These are phyloP conservation scores for Tricholoma terreum DNA, from an alignment of 768 basidiomycete genomes.

Conservation along the genomic window DNA sequence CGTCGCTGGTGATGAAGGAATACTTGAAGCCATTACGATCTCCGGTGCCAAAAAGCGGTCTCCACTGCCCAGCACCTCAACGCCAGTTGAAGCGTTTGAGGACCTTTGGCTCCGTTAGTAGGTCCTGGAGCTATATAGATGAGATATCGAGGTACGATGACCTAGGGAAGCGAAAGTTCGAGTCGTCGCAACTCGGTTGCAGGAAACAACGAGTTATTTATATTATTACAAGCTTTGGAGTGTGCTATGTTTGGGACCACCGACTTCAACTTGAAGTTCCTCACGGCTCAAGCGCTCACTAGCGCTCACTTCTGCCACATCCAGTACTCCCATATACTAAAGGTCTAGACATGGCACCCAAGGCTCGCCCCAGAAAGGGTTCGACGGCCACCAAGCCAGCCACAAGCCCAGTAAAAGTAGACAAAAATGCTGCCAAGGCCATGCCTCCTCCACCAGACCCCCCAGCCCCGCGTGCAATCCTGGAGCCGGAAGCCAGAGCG, in stretches of 20 bases:
- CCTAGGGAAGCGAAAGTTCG: neutral
- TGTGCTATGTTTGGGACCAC: no score
- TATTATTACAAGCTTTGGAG: neutral
- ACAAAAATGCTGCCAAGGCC: slow-evolving; percentile 34
- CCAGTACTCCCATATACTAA: neutral
- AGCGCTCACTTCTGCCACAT: neutral
- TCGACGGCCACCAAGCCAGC: slow-evolving; percentile 21
- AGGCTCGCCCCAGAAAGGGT: slow-evolving; percentile 35
- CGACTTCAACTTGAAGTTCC: no score
- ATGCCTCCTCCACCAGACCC: slow-evolving; percentile 59
- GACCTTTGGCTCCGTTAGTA: neutral
- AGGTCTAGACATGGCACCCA: slow-evolving; percentile 39
- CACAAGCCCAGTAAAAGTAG: slow-evolving; percentile 15
- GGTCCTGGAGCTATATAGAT: neutral
- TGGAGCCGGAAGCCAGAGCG: slow-evolving; percentile 66
- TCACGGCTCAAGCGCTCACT: no score
- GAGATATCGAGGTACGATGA: neutral
- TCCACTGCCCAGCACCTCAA: neutral
- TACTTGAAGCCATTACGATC: neutral
- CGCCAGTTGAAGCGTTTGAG: neutral
- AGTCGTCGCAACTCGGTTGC: no score
- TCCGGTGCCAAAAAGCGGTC: neutral
- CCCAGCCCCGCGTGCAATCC: slow-evolving; percentile 36
- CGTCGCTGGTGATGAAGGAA: neutral
- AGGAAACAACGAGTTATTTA: no score